These are phyloP conservation scores for Hypoxylon sp. DNA, from an alignment of 2,329 filamentous ascomycete species.

Conservation along the genomic window DNA sequence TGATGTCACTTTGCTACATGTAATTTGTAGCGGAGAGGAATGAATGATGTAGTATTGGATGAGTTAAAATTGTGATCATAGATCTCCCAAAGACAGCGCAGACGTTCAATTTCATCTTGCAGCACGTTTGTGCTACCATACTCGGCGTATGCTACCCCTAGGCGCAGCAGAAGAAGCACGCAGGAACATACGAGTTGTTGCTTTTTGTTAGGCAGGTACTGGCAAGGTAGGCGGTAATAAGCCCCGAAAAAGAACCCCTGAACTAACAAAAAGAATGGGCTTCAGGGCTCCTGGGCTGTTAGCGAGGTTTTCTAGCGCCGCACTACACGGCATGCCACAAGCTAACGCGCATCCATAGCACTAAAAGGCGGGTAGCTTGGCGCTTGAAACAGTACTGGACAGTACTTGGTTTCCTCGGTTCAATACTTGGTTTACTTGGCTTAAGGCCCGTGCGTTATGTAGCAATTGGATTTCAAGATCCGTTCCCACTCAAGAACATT, in stretches of 20 bases:
- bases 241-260: slow-evolving; percentile 38
- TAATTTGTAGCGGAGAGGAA: slow-evolving; percentile 8
- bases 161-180: not conserved
- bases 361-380: slow-evolving; percentile 37
- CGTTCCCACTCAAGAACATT: slow-evolving; percentile 15
- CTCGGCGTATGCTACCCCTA: slow-evolving; percentile 16
- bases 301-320: slow-evolving; percentile 36
- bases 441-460: slow-evolving; percentile 21
- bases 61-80: slow-evolving; percentile 41
- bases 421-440: too few species aligned
- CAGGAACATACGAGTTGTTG: not conserved
- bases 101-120: slow-evolving; percentile 37
- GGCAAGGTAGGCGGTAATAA: slow-evolving; percentile 17
- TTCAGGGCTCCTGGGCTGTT: slow-evolving; percentile 24
- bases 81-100: slow-evolving; percentile 25
- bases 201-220: slow-evolving; percentile 9
- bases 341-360: slow-evolving; percentile 22
- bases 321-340: slow-evolving; percentile 24
- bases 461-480: slow-evolving; percentile 43
- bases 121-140: slow-evolving; percentile 32
- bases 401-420: too few species aligned
- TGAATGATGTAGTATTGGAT: slow-evolving; percentile 27
- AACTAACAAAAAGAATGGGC: slow-evolving; percentile 28
- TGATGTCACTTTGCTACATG: slow-evolving; percentile 31
- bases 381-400: slow-evolving; percentile 30